Conservation (phyloP, 192 early-diverging fungal species). For the Mortierella alpina region DNA sequence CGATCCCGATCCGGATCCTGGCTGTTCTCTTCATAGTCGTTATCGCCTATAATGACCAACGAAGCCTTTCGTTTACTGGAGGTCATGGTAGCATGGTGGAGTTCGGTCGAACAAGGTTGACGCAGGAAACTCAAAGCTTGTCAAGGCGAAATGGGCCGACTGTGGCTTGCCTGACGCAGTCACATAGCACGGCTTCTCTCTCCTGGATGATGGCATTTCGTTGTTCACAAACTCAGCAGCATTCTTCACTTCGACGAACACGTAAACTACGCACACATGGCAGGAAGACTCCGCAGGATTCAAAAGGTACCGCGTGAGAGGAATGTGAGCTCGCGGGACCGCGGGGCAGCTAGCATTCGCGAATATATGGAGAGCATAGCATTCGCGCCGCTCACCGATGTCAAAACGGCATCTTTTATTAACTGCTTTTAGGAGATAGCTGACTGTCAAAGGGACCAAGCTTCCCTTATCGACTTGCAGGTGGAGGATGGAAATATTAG, state of each 20-base stretch:
- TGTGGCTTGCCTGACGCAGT: too few relatives aligned
- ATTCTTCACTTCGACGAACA: not conserved
- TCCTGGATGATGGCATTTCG: not conserved
- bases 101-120: too few relatives aligned
- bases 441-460: constrained; percentile 44
- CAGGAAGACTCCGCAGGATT: constrained; percentile 40
- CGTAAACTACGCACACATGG: constrained; percentile 15
- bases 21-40: not conserved
- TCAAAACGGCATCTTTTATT: not conserved
- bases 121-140: too few relatives aligned
- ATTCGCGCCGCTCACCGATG: not conserved
- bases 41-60: not conserved
- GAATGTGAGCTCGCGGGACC: too few relatives aligned
- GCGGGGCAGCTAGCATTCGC: not conserved
- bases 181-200: not conserved
- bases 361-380: not conserved
- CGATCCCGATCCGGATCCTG: not conserved
- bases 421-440: constrained; percentile 28
- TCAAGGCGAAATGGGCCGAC: too few relatives aligned
- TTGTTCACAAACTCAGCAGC: not conserved
- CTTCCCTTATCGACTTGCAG: constrained; percentile 37
- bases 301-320: constrained; percentile 30
- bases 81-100: not conserved
- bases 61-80: not conserved
- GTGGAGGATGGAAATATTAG: constrained; percentile 51